A percentile compares a stretch with the other conserved stretches of the same genome.
Evolutionary conservation across 352 stramenopile species (phyloP).

Genomic region (Pythium graminicola): DNA sequence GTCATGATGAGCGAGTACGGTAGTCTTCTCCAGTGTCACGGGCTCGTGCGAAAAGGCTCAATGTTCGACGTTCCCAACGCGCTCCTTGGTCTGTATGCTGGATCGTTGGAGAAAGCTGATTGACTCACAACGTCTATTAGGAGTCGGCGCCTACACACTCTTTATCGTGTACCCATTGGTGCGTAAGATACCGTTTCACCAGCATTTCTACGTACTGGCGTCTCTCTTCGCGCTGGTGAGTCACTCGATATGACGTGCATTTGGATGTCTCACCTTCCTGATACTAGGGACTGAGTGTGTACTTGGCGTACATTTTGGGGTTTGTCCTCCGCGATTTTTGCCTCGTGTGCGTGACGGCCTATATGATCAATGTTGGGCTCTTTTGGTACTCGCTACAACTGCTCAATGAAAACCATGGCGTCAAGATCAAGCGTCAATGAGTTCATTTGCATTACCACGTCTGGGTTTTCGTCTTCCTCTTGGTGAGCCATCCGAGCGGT

Average conservation of each 20-base stretch:
- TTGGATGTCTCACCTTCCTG: not conserved
- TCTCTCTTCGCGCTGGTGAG: conserved; percentile 30
- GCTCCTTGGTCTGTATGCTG: conserved; percentile 26
- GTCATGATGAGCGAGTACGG: conserved; percentile 55
- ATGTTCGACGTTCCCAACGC: conserved; percentile 44
- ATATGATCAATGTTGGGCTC: conserved; percentile 37
- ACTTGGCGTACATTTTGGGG: conserved; percentile 49
- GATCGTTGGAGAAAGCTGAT: not conserved
- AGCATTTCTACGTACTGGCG: conserved; percentile 40
- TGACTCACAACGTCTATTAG: conserved; percentile 6
- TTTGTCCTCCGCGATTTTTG: conserved; percentile 55
- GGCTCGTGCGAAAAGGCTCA: conserved; percentile 34
- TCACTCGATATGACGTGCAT: not conserved
- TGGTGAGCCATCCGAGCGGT: conserved; percentile 49
- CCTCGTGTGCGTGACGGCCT: conserved; percentile 48
- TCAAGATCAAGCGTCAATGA: conserved; percentile 12
- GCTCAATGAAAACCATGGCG: conserved; percentile 11
- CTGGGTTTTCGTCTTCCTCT: conserved; percentile 15
- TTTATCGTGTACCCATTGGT: conserved; percentile 46
- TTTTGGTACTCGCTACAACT: conserved; percentile 42
- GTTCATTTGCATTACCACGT: no score
- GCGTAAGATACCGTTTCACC: conserved; percentile 28
- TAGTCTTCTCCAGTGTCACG: conserved; percentile 34
- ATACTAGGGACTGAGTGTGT: conserved; percentile 33
- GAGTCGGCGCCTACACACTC: conserved; percentile 33